phyloP scores from a whole-genome alignment of 768 basidiomycete genomes.

The Termitomyces sp. region DNA sequence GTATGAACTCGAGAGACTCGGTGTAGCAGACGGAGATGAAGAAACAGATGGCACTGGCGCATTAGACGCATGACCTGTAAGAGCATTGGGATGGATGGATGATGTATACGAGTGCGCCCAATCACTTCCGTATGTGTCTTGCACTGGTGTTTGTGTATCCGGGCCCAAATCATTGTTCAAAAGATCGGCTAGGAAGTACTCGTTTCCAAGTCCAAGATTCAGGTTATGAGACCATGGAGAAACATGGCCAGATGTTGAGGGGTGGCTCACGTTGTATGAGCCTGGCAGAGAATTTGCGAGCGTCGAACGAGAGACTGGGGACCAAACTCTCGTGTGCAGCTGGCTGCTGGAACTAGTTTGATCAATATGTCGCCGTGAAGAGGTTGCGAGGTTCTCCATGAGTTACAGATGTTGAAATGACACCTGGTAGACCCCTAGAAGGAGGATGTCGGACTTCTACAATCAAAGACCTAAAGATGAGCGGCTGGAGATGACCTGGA shows the following conservation, averaged over 20 bases:
- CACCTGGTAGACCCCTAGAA: not conserved
- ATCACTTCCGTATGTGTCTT: conserved; percentile 25
- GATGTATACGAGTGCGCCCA: conserved; percentile 61
- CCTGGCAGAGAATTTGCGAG: conserved; percentile 28
- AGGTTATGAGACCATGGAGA: conserved; percentile 32
- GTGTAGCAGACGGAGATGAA: conserved; percentile 25
- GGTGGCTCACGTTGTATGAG: conserved; percentile 23
- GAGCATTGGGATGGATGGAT: conserved; percentile 56
- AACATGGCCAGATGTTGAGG: conserved; percentile 26
- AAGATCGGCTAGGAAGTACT: conserved; percentile 14
- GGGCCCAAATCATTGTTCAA: conserved; percentile 9
- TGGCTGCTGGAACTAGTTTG: conserved; percentile 21
- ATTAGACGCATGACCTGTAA: conserved; percentile 57
- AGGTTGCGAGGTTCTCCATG: conserved; percentile 23
- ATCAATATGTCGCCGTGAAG: conserved; percentile 24
- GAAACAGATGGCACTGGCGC: conserved; percentile 43
- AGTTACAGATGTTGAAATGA: not conserved
- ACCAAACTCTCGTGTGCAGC: conserved; percentile 15
- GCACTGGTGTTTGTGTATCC: conserved; percentile 11
- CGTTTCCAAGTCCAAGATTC: conserved; percentile 17
- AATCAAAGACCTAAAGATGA: not conserved
- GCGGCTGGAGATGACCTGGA: not conserved
- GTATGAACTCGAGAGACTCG: conserved; percentile 35
- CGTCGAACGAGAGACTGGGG: conserved; percentile 27
- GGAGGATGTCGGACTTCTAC: not conserved